A percentile compares a stretch with the other conserved stretches of the same genome.
Conservation (phyloP, 345 rosid species). For the Geranium brycei region DNA sequence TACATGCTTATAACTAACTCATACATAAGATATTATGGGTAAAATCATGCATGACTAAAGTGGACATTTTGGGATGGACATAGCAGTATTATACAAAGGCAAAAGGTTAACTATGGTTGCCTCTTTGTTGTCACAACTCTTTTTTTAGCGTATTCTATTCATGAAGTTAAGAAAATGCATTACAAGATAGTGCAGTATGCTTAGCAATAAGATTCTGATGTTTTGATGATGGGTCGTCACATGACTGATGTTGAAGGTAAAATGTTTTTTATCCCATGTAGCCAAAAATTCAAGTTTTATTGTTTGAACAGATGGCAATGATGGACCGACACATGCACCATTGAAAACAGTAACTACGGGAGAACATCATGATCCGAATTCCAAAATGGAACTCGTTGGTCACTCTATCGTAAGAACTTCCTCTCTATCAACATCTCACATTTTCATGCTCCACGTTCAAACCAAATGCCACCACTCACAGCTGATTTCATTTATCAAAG, state of each 20-base stretch:
- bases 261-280: not conserved
- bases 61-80: too few relatives aligned
- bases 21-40: too few relatives aligned
- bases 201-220: too few relatives aligned
- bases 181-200: too few relatives aligned
- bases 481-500: not conserved
- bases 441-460: not conserved
- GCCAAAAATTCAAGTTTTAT: not conserved
- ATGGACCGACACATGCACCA: slow-evolving; percentile 19
- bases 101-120: too few relatives aligned
- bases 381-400: slow-evolving; percentile 54
- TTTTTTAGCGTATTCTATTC: too few relatives aligned
- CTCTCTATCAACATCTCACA: slow-evolving; percentile 3
- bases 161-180: too few relatives aligned
- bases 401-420: slow-evolving; percentile 45
- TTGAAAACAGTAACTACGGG: slow-evolving; percentile 15
- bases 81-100: too few relatives aligned
- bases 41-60: too few relatives aligned
- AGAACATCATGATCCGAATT: slow-evolving; percentile 28
- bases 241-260: not conserved
- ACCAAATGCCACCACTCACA: not conserved
- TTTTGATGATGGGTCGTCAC: too few relatives aligned
- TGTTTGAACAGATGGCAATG: slow-evolving; percentile 22
- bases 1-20: too few relatives aligned
- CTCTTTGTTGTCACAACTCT: too few relatives aligned